Evolutionary conservation across 768 basidiomycete genomes (phyloP), one percentile per base, ranked within the genome.

Genomic region (Mycena latifolia): DNA sequence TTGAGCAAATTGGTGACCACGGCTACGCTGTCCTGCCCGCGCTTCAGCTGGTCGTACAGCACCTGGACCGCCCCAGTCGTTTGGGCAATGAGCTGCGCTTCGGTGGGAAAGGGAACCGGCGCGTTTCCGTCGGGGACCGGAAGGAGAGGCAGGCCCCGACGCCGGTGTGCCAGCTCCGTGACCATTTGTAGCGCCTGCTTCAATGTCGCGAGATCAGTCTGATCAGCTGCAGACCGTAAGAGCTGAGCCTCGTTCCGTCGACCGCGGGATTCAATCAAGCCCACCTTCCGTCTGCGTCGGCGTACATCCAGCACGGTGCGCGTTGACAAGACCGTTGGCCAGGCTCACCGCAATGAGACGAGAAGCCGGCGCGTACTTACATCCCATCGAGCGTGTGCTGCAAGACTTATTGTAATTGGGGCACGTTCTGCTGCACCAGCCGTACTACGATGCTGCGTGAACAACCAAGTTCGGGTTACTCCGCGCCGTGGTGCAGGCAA

Each of bases 401-500:
- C 0, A 88, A 86, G 3, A 86, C 76, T 2, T 74, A 73, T 65
- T 87, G 85, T 2, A 90, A 75, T 17, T 84, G 76, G 3, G 80
- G 67, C 29, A 89, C 81, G 22, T 87, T 84, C 41, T 85, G 82
- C 58, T 84, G 81, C 0, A 83, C 78, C 17, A 83, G 56, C 43
- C 81, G 82, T 1, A 89, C n/a, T n/a, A n/a, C n/a, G 66, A 72
- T 88, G 88, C 55, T 86, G 85, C 66, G 86, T 88, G 80, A 92
- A 89, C n/a, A 82, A 60, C 28, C 25, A 89, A 87, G 64, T 86
- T 90, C 15, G 83, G 85, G 63, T n/a, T n/a, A n/a, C n/a, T 91
- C 89, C 14, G 75, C 61, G 29, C 77, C 77, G 72, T 79, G 62
- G 48, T n/a, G n/a, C n/a, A n/a, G n/a, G n/a, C n/a, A n/a, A n/a